Evolutionary conservation across 2,329 filamentous ascomycete species (phyloP).

Genomic region (Monosporascus sp.): DNA sequence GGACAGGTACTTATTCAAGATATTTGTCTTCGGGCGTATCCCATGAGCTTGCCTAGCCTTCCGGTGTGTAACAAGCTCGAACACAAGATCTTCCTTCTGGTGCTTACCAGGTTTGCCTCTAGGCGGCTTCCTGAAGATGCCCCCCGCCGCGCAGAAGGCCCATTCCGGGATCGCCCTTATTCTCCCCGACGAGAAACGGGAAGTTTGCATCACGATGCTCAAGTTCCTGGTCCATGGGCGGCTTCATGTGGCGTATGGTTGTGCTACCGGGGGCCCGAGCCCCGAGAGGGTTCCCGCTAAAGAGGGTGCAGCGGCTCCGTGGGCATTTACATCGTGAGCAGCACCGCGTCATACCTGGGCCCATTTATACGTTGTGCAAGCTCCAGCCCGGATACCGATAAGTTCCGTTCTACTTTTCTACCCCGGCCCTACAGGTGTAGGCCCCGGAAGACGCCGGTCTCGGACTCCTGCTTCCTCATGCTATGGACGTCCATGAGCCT

Average conservation of each 20-base stretch:
- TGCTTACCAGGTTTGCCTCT: constrained; percentile 47
- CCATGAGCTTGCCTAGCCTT: constrained; percentile 16
- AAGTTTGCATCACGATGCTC: constrained; percentile 25
- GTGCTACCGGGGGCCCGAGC: constrained; percentile 37
- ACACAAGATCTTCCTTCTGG: constrained; percentile 41
- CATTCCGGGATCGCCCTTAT: constrained; percentile 47
- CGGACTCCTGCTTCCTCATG: too few species aligned
- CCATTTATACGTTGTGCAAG: too few species aligned
- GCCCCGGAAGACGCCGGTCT: too few species aligned
- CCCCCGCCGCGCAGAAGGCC: constrained; percentile 12
- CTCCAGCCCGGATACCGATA: too few species aligned
- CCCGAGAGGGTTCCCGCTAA: constrained; percentile 13
- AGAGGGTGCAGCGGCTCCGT: too few species aligned
- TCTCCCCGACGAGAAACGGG: constrained; percentile 40
- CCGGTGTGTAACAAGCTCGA: constrained; percentile 25
- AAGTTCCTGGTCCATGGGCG: constrained; percentile 18
- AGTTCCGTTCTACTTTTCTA: too few species aligned
- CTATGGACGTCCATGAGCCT: too few species aligned
- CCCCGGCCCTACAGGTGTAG: too few species aligned
- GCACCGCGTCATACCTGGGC: too few species aligned
- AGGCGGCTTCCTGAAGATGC: constrained; percentile 22
- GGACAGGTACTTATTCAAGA: too few species aligned
- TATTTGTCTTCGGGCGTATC: not conserved
- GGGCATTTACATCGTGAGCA: too few species aligned
- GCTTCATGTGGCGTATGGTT: constrained; percentile 39